Percentiles rank a stretch among this genome's conserved stretches.
Evolutionary conservation across 164 flowering plant species (phyloP).

Genomic region (Vitis amurensis): DNA sequence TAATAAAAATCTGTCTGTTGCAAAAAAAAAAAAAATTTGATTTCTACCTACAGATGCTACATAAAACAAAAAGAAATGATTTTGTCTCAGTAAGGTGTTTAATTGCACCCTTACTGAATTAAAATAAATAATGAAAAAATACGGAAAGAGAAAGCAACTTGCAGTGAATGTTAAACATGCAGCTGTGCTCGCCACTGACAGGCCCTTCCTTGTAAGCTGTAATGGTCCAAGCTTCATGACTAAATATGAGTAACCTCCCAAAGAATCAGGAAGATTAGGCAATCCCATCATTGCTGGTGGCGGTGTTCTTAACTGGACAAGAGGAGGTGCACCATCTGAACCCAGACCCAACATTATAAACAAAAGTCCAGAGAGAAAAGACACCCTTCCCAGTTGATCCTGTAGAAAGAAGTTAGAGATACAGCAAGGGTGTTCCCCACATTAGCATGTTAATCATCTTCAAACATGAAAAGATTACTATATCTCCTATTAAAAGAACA

Average conservation of each 20-base stretch:
- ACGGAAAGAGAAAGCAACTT: slow-evolving; percentile 17
- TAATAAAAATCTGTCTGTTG: too few species aligned
- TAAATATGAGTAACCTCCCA: slow-evolving; percentile 74
- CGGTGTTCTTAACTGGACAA: slow-evolving; percentile 76
- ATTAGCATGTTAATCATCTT: slow-evolving; percentile 20
- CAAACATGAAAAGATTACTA: slow-evolving; percentile 1
- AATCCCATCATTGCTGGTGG: slow-evolving; percentile 69
- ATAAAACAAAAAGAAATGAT: too few species aligned
- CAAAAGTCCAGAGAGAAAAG: slow-evolving; percentile 70
- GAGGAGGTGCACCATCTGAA: slow-evolving; percentile 75
- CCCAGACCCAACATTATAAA: slow-evolving; percentile 83
- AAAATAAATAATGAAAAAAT: neutral
- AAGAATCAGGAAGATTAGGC: slow-evolving; percentile 59
- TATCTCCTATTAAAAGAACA: neutral
- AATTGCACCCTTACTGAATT: too few species aligned
- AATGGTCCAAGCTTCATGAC: slow-evolving; percentile 84
- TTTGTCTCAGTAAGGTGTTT: too few species aligned
- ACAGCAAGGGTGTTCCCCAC: slow-evolving; percentile 25
- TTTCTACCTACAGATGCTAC: too few species aligned
- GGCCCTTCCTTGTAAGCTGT: slow-evolving; percentile 84
- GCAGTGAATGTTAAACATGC: slow-evolving; percentile 92
- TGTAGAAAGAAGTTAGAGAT: slow-evolving; percentile 33
- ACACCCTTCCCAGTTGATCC: slow-evolving; percentile 96
- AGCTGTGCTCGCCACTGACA: slow-evolving; percentile 83
- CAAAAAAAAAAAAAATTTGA: too few species aligned